Evolutionary conservation across 768 basidiomycete genomes (phyloP).

Genomic region (Serendipita indica): DNA sequence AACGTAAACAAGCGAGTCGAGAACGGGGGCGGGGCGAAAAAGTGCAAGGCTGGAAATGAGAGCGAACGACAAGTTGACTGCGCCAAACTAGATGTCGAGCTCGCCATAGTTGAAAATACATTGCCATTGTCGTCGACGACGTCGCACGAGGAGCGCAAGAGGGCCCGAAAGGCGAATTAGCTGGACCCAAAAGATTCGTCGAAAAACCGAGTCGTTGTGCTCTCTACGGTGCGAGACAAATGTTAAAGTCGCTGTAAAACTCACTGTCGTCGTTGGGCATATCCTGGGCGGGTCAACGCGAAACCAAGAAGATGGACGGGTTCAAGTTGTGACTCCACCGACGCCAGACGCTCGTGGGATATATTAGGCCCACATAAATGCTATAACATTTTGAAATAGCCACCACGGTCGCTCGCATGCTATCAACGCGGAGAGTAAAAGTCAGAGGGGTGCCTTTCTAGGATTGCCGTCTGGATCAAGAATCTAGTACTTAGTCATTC

Average conservation of each 20-base stretch:
- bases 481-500: too few species aligned
- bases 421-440: too few species aligned
- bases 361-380: too few species aligned
- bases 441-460: too few species aligned
- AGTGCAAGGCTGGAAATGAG: not conserved
- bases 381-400: too few species aligned
- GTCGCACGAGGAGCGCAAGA: not conserved
- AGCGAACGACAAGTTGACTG: not conserved
- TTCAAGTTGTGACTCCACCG: not conserved
- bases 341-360: too few species aligned
- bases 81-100: not conserved
- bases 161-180: constrained; percentile 7
- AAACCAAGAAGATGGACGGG: too few species aligned
- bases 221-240: not conserved
- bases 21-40: constrained; percentile 2
- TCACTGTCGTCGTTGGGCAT: constrained; percentile 11
- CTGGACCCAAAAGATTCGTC: not conserved
- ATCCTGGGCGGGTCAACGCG: not conserved
- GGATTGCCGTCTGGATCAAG: too few species aligned
- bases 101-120: not conserved
- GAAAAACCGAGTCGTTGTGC: not conserved
- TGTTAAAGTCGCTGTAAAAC: not conserved
- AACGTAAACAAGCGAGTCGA: constrained; percentile 4
- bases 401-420: too few species aligned
- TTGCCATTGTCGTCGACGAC: not conserved